Evolutionary conservation across 805 yeast species (phyloP).

Genomic region (Kluyveromyces starmeri): DNA sequence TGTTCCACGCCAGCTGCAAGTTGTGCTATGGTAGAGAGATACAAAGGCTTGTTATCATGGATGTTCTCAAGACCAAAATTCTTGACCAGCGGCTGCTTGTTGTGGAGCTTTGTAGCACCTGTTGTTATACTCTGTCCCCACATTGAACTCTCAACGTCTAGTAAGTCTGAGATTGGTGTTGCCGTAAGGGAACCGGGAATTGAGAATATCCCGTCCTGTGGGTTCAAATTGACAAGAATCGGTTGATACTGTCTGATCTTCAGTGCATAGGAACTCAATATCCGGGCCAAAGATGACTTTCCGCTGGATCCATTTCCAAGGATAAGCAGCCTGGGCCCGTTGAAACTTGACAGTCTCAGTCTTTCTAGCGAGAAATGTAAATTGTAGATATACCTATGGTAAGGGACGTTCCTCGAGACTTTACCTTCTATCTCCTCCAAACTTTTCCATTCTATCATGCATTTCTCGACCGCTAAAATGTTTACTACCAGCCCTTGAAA

Average conservation of each 20-base stretch:
- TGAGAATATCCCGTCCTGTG: conserved; percentile 57
- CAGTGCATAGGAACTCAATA: conserved; percentile 64
- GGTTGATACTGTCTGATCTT: conserved; percentile 60
- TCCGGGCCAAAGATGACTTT: conserved; percentile 66
- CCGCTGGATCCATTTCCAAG: conserved; percentile 71
- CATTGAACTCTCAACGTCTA: conserved; percentile 60
- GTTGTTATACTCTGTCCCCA: conserved; percentile 76
- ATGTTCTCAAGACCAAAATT: conserved; percentile 63
- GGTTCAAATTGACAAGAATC: conserved; percentile 69
- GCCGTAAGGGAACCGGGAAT: conserved; percentile 83
- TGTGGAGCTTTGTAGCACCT: conserved; percentile 68
- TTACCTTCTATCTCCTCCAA: conserved; percentile 31
- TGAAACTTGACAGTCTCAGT: conserved; percentile 29
- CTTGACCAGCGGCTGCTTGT: conserved; percentile 84
- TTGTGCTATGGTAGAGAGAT: conserved; percentile 39
- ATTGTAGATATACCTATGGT: conserved; percentile 42
- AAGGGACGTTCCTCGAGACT: conserved; percentile 38
- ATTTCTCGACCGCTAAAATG: conserved; percentile 57
- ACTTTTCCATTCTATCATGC: conserved; percentile 42
- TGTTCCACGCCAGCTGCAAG: conserved; percentile 39
- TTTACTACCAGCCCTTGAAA: conserved; percentile 49
- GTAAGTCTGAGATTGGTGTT: conserved; percentile 68
- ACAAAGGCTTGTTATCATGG: conserved; percentile 42
- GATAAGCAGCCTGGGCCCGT: conserved; percentile 46
- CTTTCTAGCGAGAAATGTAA: conserved; percentile 71